Conservation (phyloP, 352 stramenopile species). For the Phytophthora podocarpi region DNA sequence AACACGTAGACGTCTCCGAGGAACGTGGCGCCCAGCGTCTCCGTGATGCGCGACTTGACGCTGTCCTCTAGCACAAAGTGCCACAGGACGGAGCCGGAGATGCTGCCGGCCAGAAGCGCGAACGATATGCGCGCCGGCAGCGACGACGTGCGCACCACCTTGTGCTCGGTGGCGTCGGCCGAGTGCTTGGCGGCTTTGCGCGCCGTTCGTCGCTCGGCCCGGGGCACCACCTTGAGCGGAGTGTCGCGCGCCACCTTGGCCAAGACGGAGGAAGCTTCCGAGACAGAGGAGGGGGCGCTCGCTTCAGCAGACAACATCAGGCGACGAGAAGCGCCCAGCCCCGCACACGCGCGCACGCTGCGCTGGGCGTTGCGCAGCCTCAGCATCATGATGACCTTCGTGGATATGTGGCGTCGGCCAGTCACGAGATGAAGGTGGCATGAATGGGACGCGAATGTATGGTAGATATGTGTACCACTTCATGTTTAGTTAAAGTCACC, state of each 20-base stretch:
- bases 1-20: constrained; percentile 72
- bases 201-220: constrained; percentile 63
- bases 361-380: constrained; percentile 31
- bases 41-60: constrained; percentile 48
- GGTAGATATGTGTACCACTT: constrained; percentile 1
- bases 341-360: background rate
- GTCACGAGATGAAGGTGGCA: background rate
- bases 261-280: constrained; percentile 17
- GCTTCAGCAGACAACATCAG: constrained; percentile 16
- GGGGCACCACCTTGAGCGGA: constrained; percentile 59
- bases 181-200: constrained; percentile 48
- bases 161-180: constrained; percentile 29
- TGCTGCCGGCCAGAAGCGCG: constrained; percentile 61
- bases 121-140: constrained; percentile 77
- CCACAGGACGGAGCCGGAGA: constrained; percentile 71
- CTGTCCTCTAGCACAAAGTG: constrained; percentile 73
- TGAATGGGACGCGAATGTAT: background rate
- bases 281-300: constrained; percentile 3
- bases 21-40: constrained; percentile 58
- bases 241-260: constrained; percentile 60
- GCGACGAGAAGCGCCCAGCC: constrained; percentile 2
- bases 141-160: constrained; percentile 74
- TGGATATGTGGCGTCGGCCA: constrained; percentile 14
- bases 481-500: no score
- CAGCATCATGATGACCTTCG: constrained; percentile 21